A percentile compares a stretch with the other conserved stretches of the same genome.
phyloP scores from a whole-genome alignment of 345 rosid genomes.

The Pistacia integerrima region DNA sequence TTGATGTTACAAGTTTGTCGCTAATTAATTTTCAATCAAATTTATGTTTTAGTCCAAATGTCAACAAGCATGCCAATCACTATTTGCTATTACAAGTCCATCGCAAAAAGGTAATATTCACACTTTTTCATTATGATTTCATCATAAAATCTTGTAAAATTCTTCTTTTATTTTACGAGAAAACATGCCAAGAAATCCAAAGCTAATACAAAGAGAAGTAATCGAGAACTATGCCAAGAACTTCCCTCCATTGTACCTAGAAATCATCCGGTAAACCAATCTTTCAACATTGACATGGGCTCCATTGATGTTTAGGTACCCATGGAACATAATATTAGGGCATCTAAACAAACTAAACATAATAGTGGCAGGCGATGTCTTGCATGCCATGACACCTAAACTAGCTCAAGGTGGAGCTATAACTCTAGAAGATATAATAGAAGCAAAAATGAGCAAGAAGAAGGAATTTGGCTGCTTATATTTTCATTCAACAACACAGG shows the following conservation, averaged over 20 bases:
- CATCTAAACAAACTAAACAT: slow-evolving; percentile 37
- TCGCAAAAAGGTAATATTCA: no score
- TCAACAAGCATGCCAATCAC: no score
- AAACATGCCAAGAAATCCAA: slow-evolving; percentile 16
- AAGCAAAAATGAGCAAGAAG: no score
- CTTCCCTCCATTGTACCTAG: slow-evolving; percentile 29
- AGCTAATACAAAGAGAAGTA: slow-evolving; percentile 27
- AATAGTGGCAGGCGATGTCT: slow-evolving; percentile 49
- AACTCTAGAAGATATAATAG: slow-evolving; percentile 35
- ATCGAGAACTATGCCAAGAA: slow-evolving; percentile 23
- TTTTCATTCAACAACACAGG: no score
- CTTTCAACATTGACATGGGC: slow-evolving; percentile 37
- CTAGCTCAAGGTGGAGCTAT: slow-evolving; percentile 48
- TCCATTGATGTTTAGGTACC: slow-evolving; percentile 34
- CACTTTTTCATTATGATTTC: no score
- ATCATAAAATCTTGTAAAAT: no score
- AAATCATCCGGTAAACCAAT: slow-evolving; percentile 26
- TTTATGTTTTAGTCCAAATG: no score
- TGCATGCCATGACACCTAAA: slow-evolving; percentile 59
- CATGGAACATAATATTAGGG: slow-evolving; percentile 39
- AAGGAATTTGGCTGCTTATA: no score
- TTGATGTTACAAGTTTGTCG: no score
- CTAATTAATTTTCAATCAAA: no score
- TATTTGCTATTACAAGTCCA: no score
- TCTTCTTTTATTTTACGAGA: not conserved